Evolutionary conservation across 768 basidiomycete species (phyloP), one percentile per base, ranked within the genome.

Genomic region (Rhizopogon roseolus): DNA sequence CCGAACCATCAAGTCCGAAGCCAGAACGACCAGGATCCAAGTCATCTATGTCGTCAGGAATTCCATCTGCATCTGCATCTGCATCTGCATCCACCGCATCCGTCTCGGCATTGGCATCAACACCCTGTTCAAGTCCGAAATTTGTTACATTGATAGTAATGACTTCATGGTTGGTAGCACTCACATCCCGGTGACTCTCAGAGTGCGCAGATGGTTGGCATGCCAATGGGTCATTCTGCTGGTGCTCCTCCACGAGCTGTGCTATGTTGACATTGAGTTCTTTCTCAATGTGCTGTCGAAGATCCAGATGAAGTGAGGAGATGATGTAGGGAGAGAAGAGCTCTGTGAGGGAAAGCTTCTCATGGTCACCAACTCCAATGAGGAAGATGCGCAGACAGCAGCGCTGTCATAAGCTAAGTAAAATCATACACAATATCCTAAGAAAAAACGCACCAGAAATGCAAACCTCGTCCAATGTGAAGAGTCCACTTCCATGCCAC

Each of bases 381-480:
- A 41, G 9, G 40, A 41, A 41, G 4, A 41, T 41, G 19, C 9
- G 10, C 7, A 41, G 40, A 41, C 40, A 41, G 1, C 19, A 9
- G 9, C 40, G 17, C 40, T 41, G 10, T 19, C 22, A 25, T 25
- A 34, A 29, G 19, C 34, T 50, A 49, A 16, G 10, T 37, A 54
- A 54, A 39, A 37, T 27, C 7, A 22, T 34, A 39, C 17, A 19
- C n/a, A 17, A 41, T 19, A 10, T 41, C 19, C 19, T 4, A 36
- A 28, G 17, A 19, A 7, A 36, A n/a, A n/a, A n/a, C 53, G 39
- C 39, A 49, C 53, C 32, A 54, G 36, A 17, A 54, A 54, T 25
- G 53, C 53, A 16, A 54, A 40, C 22, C 53, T 40, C 16, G 34
- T 54, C 53, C 46, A 54, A 28, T 54, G 53, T 8, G 38, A 45